Conservation (phyloP, 2,329 filamentous ascomycete genomes). For the Boeremia exigua region DNA sequence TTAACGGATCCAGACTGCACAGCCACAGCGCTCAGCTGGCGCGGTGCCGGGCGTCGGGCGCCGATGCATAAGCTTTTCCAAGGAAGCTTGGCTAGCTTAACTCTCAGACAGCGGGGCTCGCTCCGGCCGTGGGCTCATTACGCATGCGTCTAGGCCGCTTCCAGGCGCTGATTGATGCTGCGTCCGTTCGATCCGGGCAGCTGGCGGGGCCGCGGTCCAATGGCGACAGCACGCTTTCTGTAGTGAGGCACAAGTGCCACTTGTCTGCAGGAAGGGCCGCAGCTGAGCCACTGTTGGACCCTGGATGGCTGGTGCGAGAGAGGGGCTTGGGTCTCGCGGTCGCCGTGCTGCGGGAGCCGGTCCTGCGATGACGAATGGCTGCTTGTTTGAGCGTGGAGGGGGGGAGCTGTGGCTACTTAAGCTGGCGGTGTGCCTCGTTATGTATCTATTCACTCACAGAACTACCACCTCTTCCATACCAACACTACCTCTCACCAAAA, state of each 20-base stretch:
- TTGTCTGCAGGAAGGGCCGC: background rate
- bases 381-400: slow-evolving; percentile 1
- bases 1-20: slow-evolving; percentile 12
- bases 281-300: slow-evolving; percentile 31
- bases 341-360: background rate
- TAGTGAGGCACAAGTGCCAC: slow-evolving; percentile 22
- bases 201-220: slow-evolving; percentile 21
- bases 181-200: slow-evolving; percentile 1
- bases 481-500: too few species aligned
- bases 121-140: slow-evolving; percentile 20
- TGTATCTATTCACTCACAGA: background rate
- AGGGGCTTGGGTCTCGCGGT: slow-evolving; percentile 23
- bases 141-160: slow-evolving; percentile 34
- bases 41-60: background rate
- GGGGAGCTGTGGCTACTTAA: slow-evolving; percentile 25
- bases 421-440: background rate
- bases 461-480: background rate
- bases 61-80: slow-evolving; percentile 37
- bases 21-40: slow-evolving; percentile 7
- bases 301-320: slow-evolving; percentile 29
- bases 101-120: background rate
- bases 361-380: slow-evolving; percentile 20
- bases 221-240: slow-evolving; percentile 4
- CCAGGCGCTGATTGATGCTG: slow-evolving; percentile 18
- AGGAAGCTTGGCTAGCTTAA: slow-evolving; percentile 31